Evolutionary conservation across 2,329 filamentous ascomycete genomes (phyloP), one percentile per base, ranked within the genome.

Genomic region (Diaporthe sp.): DNA sequence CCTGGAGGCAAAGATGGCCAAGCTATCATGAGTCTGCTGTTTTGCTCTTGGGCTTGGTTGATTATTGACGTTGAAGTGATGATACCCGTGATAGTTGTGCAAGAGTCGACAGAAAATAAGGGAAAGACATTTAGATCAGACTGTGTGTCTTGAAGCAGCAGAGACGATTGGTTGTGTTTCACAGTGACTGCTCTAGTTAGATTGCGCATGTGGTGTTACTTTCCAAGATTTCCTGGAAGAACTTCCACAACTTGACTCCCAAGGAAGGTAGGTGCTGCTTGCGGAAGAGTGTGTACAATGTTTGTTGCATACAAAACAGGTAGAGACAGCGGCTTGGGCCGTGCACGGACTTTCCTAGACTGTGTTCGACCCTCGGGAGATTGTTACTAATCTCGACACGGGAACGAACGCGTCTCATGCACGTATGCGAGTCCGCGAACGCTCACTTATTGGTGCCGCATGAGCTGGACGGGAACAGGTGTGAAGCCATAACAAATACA

Each of bases 1-100:
- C 73, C 84, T 99, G 72, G 96, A 98, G 85, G 90, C 87, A 52
- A 93, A 94, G 83, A 88, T 98, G 82, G 89, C 89, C 75, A 89
- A 88, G 78, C 82, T 93, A 81, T 86, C 86, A 75, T 86, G 78
- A 76, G 76, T 75, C 35, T 47, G 22, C 13, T 54, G 22, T 75
- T 74, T 69, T 74, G 67, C 54, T 35, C 70, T 61, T 40, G 47
- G 38, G 68, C 38, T 52, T 76, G 57, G 55, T 61, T 78, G 75
- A 74, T 76, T 74, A 74, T 73, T 78, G 77, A 71, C 76, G 78
- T 77, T 77, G 67, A 74, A 78, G 75, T 83, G 83, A 68, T 68
- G 64, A 85, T 85, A 85, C 83, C 83, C 83, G 75, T 75, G 40
- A 54, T 50, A 61, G 58, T 71, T 72, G n/a, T 52, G 19, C 47